These are phyloP conservation scores for Penicillium goetzii DNA, from an alignment of 495 filamentous ascomycete species.

Conservation along the genomic window DNA sequence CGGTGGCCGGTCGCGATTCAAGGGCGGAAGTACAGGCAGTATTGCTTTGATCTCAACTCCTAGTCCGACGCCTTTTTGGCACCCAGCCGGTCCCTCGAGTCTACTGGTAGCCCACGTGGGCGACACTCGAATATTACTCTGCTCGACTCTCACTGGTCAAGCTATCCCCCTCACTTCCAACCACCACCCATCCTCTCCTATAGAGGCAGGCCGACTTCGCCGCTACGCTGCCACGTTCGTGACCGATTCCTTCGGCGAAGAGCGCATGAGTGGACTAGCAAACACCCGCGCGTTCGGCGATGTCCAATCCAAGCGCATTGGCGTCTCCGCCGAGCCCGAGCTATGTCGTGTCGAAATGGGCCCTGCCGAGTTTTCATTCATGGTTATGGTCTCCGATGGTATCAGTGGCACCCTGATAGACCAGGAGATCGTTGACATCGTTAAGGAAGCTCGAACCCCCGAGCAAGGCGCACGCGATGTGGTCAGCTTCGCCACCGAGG, in stretches of 20 bases:
- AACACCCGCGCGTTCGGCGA: conserved; percentile 95
- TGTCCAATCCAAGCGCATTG: conserved; percentile 85
- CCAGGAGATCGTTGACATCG: conserved; percentile 92
- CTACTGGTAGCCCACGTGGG: conserved; percentile 90
- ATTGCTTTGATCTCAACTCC: conserved; percentile 89
- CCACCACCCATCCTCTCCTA: conserved; percentile 86
- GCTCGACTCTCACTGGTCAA: conserved; percentile 74
- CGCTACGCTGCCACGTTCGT: conserved; percentile 85
- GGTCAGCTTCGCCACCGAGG: conserved; percentile 85
- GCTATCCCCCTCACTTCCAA: conserved; percentile 81
- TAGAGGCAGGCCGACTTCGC: conserved; percentile 79
- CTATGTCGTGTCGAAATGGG: conserved; percentile 71
- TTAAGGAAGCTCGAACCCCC: conserved; percentile 91
- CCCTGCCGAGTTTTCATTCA: conserved; percentile 82
- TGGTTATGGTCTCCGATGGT: conserved; percentile 87
- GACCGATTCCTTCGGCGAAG: conserved; percentile 96
- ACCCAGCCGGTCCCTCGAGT: conserved; percentile 80
- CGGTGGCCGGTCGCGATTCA: conserved; percentile 75
- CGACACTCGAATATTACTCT: conserved; percentile 88
- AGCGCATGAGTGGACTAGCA: conserved; percentile 89
- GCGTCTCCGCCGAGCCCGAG: conserved; percentile 92
- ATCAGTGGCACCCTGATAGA: conserved; percentile 80
- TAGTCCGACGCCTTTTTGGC: conserved; percentile 91
- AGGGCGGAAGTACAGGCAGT: conserved; percentile 88
- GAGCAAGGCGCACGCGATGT: conserved; percentile 80